Percentiles rank a stretch among this genome's conserved stretches.
Conservation (phyloP, 768 basidiomycete genomes). For the Hygrocybe punicea region DNA sequence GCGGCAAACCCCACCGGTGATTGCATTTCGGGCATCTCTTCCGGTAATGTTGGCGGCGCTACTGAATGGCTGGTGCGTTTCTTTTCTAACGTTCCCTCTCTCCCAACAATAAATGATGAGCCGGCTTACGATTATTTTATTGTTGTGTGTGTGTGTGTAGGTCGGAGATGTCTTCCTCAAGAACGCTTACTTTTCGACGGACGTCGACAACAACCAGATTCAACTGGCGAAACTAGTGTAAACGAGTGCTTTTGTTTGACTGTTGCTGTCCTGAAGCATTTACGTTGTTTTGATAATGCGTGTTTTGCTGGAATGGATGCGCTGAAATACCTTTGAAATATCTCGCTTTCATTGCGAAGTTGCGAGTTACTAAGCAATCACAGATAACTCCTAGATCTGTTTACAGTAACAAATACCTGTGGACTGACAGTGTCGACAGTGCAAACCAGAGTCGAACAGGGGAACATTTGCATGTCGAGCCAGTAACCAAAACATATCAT, state of each 20-base stretch:
- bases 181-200: slow-evolving; percentile 70
- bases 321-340: too few species aligned
- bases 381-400: too few species aligned
- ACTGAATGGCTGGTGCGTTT: slow-evolving; percentile 62
- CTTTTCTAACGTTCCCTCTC: neutral
- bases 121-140: neutral
- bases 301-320: too few species aligned
- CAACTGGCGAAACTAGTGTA: slow-evolving; percentile 55
- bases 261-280: neutral
- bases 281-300: neutral
- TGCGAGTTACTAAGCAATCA: too few species aligned
- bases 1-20: slow-evolving; percentile 54
- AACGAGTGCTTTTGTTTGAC: neutral
- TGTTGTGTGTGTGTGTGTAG: slow-evolving; percentile 14
- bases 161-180: slow-evolving; percentile 75
- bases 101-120: neutral
- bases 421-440: too few species aligned
- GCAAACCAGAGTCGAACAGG: too few species aligned
- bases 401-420: too few species aligned
- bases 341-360: too few species aligned
- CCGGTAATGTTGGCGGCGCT: slow-evolving; percentile 57
- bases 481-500: too few species aligned
- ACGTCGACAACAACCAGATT: slow-evolving; percentile 55
- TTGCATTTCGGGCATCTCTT: slow-evolving; percentile 68
- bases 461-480: too few species aligned